Evolutionary conservation across 768 basidiomycete genomes (phyloP).

Genomic region (Tremella yokohamensis): DNA sequence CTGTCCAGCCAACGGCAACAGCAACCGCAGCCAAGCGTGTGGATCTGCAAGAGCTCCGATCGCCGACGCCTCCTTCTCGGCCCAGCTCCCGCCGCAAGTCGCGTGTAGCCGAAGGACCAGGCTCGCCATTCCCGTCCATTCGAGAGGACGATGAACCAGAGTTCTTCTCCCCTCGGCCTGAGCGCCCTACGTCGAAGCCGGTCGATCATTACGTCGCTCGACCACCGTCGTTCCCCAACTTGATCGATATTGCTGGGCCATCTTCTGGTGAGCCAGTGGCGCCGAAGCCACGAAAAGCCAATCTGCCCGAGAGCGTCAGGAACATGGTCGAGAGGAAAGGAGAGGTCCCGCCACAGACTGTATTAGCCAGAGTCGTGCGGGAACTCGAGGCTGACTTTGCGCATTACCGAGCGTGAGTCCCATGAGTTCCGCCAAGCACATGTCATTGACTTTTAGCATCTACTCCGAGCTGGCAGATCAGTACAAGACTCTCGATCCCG

Average conservation of each 20-base stretch:
- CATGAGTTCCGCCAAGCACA: neutral
- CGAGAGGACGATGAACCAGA: slow-evolving; percentile 72
- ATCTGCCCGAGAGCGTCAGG: neutral
- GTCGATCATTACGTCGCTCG: no score
- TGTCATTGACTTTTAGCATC: slow-evolving; percentile 58
- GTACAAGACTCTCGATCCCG: slow-evolving; percentile 84
- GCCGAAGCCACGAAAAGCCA: neutral
- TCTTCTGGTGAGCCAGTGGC: neutral
- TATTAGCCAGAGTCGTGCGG: slow-evolving; percentile 72
- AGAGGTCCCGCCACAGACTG: slow-evolving; percentile 75
- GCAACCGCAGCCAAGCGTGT: no score
- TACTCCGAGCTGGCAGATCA: slow-evolving; percentile 88
- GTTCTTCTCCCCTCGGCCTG: slow-evolving; percentile 61
- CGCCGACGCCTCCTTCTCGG: slow-evolving; percentile 27
- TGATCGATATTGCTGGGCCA: neutral
- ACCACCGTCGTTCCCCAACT: neutral
- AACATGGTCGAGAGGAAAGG: slow-evolving; percentile 49
- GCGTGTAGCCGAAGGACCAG: slow-evolving; percentile 5
- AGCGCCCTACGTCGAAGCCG: neutral
- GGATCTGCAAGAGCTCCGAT: no score
- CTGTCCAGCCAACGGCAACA: slow-evolving; percentile 11
- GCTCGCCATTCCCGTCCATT: slow-evolving; percentile 67
- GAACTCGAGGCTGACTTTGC: slow-evolving; percentile 94
- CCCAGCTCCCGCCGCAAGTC: slow-evolving; percentile 11
- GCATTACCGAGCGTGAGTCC: slow-evolving; percentile 81